These are phyloP conservation scores for Colletotrichum lupini DNA, from an alignment of 2,329 filamentous ascomycete genomes.

Conservation along the genomic window DNA sequence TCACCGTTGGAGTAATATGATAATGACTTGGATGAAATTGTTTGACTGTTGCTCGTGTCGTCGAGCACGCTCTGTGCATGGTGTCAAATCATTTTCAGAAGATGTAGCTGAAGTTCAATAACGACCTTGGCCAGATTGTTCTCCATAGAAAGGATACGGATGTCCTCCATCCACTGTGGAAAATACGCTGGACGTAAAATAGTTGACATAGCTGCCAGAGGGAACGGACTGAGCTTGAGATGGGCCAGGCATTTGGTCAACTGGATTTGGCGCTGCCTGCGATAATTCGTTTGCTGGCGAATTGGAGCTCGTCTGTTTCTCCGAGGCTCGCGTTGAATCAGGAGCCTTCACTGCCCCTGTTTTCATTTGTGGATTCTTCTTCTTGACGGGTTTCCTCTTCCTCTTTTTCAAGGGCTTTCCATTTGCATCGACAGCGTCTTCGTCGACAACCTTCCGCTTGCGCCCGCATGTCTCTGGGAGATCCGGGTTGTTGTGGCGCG, in stretches of 20 bases:
- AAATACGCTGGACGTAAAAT: not conserved
- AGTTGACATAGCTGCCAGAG: not conserved
- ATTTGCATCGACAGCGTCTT: too few species aligned
- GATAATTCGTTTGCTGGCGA: too few species aligned
- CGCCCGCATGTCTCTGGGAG: too few species aligned
- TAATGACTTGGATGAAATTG: not conserved
- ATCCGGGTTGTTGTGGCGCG: too few species aligned
- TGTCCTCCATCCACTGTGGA: not conserved
- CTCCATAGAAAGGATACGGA: not conserved
- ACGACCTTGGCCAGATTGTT: not conserved
- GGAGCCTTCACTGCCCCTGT: too few species aligned
- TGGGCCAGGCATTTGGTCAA: not conserved
- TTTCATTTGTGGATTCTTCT: too few species aligned
- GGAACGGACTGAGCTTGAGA: not conserved
- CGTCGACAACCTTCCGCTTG: too few species aligned
- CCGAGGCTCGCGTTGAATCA: too few species aligned
- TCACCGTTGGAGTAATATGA: not conserved
- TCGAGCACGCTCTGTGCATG: not conserved
- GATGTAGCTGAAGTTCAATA: not conserved
- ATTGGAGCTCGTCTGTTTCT: not conserved
- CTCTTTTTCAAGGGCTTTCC: too few species aligned
- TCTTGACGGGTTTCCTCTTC: too few species aligned
- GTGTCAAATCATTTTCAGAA: not conserved
- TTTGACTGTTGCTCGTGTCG: not conserved
- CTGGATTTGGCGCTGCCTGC: too few species aligned